A percentile compares a stretch with the other conserved stretches of the same genome.
Conservation (phyloP, 2,329 filamentous ascomycete species). For the Pezicula radicicola region DNA sequence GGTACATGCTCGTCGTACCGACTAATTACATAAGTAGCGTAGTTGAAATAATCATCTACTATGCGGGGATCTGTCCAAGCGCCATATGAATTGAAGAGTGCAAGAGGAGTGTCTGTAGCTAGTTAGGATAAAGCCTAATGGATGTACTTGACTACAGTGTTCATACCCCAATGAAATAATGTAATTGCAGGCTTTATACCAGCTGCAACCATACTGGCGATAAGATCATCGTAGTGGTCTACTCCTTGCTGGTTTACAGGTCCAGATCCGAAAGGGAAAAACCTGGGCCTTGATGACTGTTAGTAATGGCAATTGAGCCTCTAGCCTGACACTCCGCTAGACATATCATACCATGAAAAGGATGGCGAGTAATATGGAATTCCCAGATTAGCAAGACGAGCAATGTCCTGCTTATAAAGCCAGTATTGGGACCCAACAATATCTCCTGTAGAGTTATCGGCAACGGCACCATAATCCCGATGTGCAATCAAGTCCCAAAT, state of each 20-base stretch:
- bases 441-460: constrained; percentile 37
- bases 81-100: constrained; percentile 33
- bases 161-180: constrained; percentile 6
- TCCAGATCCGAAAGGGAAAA: constrained; percentile 6
- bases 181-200: constrained; percentile 7
- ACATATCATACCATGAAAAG: constrained; percentile 29
- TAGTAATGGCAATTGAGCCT: neutral
- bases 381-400: constrained; percentile 26
- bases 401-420: constrained; percentile 39
- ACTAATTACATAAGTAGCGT: constrained; percentile 33
- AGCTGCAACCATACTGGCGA: neutral
- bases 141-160: too few species aligned
- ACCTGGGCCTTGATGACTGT: neutral
- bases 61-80: constrained; percentile 30
- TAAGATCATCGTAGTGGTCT: constrained; percentile 9
- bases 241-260: constrained; percentile 10
- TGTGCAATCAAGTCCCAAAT: constrained; percentile 42
- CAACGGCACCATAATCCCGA: constrained; percentile 34
- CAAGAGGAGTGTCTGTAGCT: constrained; percentile 27
- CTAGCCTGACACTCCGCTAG: neutral
- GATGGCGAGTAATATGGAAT: constrained; percentile 24
- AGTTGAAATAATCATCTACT: constrained; percentile 33
- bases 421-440: constrained; percentile 38
- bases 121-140: neutral
- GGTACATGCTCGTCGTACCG: constrained; percentile 33